Percentiles rank a stretch among this genome's conserved stretches.
Conservation (phyloP, 1,284 basidiomycete genomes). For the Rhodofomes roseus region DNA sequence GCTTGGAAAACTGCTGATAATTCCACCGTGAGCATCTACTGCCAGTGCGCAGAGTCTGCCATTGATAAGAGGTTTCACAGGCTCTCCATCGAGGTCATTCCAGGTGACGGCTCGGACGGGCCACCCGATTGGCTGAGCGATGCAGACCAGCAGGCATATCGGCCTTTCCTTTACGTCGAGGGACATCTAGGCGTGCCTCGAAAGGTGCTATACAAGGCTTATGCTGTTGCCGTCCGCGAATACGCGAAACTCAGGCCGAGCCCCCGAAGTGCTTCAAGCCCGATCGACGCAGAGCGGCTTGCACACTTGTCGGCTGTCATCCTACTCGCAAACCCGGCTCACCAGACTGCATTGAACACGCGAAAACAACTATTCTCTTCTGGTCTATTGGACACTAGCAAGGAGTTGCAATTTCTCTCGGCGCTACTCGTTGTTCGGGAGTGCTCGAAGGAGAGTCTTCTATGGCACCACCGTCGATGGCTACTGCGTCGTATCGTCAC, state of each 20-base stretch:
- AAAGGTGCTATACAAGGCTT: conserved; percentile 49
- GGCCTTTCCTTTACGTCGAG: conserved; percentile 53
- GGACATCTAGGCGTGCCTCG: conserved; percentile 63
- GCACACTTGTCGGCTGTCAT: conserved; percentile 42
- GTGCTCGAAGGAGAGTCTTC: conserved; percentile 55
- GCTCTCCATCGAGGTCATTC: conserved; percentile 46
- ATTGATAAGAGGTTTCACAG: conserved; percentile 9
- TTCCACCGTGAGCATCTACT: conserved; percentile 15
- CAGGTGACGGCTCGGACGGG: conserved; percentile 43
- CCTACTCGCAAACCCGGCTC: conserved; percentile 62
- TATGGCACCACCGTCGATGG: conserved; percentile 71
- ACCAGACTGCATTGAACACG: conserved; percentile 59
- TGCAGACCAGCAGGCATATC: conserved; percentile 9
- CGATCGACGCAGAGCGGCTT: conserved; percentile 8
- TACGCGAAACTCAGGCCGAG: conserved; percentile 23
- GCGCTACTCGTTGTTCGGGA: conserved; percentile 48
- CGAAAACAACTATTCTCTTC: conserved; percentile 47
- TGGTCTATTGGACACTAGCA: conserved; percentile 30
- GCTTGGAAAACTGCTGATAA: conserved; percentile 13
- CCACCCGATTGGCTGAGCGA: conserved; percentile 8
- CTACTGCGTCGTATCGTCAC: no score
- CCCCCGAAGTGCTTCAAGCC: background rate
- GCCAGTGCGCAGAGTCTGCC: background rate
- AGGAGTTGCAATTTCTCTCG: conserved; percentile 46
- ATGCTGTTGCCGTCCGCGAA: conserved; percentile 38